A percentile compares a stretch with the other conserved stretches of the same genome.
Evolutionary conservation across 2,329 filamentous ascomycete genomes (phyloP).

Genomic region (Aspergillus bombycis): DNA sequence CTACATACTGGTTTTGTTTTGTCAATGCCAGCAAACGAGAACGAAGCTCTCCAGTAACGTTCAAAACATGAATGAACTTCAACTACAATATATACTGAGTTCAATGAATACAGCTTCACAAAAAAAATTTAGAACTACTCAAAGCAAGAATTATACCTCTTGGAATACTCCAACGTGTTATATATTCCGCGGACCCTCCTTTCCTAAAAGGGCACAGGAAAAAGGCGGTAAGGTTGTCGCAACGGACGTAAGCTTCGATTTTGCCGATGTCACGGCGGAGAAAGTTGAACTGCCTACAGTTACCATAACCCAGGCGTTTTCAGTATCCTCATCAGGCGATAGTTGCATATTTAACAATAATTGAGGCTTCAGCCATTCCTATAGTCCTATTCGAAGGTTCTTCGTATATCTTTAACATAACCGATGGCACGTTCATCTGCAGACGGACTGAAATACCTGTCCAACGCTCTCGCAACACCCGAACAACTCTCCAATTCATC

Average conservation of each 20-base stretch:
- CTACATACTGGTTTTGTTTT: not conserved
- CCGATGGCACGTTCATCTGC: conserved; percentile 29
- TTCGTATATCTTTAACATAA: conserved; percentile 2
- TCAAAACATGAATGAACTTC: not conserved
- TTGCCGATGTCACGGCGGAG: not conserved
- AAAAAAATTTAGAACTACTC: not conserved
- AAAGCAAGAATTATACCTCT: not conserved
- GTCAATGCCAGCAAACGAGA: not conserved
- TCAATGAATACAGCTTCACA: not conserved
- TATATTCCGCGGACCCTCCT: not conserved
- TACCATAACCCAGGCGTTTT: not conserved
- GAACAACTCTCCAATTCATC: conserved; percentile 50
- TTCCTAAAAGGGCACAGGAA: not conserved
- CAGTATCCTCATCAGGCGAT: not conserved
- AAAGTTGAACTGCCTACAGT: not conserved
- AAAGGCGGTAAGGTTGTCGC: not conserved
- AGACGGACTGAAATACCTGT: conserved; percentile 39
- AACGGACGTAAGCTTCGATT: not conserved
- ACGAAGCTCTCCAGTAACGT: not conserved
- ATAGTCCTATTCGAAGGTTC: not conserved
- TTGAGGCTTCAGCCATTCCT: not conserved
- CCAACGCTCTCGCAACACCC: conserved; percentile 50
- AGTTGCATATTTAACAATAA: not conserved
- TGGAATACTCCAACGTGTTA: not conserved
- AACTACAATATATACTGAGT: not conserved